A percentile compares a stretch with the other conserved stretches of the same genome.
Evolutionary conservation across 2,329 filamentous ascomycete genomes (phyloP).

Genomic region (Talaromyces marneffei): DNA sequence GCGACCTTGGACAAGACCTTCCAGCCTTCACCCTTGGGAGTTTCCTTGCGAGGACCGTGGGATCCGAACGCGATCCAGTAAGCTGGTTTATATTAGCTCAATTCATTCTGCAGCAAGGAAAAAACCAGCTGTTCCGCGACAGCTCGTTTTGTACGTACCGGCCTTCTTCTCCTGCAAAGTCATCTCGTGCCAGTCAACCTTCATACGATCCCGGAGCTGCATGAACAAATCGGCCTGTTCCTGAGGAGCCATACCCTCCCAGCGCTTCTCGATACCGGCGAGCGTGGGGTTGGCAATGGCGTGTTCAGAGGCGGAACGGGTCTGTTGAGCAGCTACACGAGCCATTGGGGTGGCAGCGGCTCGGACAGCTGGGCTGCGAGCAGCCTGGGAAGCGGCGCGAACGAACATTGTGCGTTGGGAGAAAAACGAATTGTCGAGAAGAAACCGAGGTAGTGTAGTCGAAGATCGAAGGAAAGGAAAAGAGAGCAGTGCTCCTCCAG

Average conservation of each 20-base stretch:
- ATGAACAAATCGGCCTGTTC: conserved; percentile 99
- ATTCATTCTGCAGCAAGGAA: too few species aligned
- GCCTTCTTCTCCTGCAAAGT: conserved; percentile 98
- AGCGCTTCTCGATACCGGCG: conserved; percentile 98
- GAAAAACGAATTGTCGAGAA: conserved; percentile 20
- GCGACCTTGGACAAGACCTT: conserved; percentile 70
- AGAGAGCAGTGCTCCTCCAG: conserved; percentile 7
- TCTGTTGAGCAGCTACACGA: conserved; percentile 44
- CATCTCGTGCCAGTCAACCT: conserved; percentile 92
- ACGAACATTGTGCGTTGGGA: conserved; percentile 39
- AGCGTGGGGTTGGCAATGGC: conserved; percentile 97
- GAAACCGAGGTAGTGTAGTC: conserved; percentile 3
- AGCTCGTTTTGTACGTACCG: conserved; percentile 60
- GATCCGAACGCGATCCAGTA: conserved; percentile 99
- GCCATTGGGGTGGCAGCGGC: conserved; percentile 31
- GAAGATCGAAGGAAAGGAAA: conserved; percentile 12
- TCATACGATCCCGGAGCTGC: conserved; percentile 96
- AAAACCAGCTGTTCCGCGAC: too few species aligned
- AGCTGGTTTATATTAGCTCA: too few species aligned
- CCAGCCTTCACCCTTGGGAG: conserved; percentile 77
- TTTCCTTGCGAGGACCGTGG: conserved; percentile 80
- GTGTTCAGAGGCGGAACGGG: conserved; percentile 63
- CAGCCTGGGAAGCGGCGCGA: conserved; percentile 42
- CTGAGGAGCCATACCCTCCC: conserved; percentile 95
- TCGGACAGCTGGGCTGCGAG: conserved; percentile 39